These are phyloP conservation scores for Erodium moschatum DNA, from an alignment of 441 rosid species.

Conservation along the genomic window DNA sequence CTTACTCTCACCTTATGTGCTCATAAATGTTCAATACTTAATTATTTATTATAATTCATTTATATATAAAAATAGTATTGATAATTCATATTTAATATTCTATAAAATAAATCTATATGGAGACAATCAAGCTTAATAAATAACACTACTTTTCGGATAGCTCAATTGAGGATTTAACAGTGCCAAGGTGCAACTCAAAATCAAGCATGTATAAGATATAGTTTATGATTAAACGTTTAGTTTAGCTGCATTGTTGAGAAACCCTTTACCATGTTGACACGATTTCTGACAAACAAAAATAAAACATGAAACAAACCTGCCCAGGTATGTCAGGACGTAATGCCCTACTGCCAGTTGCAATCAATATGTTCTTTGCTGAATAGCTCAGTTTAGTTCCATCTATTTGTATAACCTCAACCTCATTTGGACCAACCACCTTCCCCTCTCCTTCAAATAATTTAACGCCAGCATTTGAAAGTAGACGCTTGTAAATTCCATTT, in stretches of 20 bases:
- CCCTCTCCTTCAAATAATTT: conserved; percentile 96
- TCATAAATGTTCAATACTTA: too few species aligned
- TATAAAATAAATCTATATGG: too few species aligned
- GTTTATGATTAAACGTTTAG: background rate
- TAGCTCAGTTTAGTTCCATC: conserved; percentile 88
- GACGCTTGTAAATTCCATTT: conserved; percentile 83
- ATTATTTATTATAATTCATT: too few species aligned
- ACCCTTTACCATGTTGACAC: background rate
- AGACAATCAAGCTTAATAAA: too few species aligned
- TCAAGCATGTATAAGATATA: background rate
- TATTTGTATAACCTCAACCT: conserved; percentile 80
- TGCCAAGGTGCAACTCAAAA: background rate
- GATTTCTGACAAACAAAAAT: background rate
- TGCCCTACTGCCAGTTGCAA: conserved; percentile 94
- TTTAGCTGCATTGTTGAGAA: background rate
- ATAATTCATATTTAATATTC: too few species aligned
- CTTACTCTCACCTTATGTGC: too few species aligned
- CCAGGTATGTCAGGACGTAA: conserved; percentile 76
- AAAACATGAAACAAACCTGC: conserved; percentile 36
- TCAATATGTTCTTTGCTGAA: conserved; percentile 82
- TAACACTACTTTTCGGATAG: too few species aligned
- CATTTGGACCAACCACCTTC: conserved; percentile 73
- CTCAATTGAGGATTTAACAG: background rate
- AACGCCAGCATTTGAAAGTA: conserved; percentile 80
- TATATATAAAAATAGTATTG: too few species aligned